Evolutionary conservation across 1,284 basidiomycete genomes (phyloP), one percentile per base, ranked within the genome.

Genomic region (Ganoderma resinaceum): DNA sequence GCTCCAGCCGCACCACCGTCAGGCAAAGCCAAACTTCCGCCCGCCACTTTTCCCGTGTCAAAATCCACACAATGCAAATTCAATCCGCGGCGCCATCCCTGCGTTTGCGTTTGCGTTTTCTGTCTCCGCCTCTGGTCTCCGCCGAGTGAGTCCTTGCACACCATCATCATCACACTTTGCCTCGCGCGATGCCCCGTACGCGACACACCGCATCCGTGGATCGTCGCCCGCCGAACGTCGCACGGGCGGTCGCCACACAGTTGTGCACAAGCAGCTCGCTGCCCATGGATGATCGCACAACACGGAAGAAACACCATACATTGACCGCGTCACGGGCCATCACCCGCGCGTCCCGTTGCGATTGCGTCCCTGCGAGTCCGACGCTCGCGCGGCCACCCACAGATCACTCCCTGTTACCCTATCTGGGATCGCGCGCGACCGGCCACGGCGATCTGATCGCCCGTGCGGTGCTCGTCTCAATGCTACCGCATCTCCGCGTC

Each of bases 161-260:
- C 2, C 20, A 46, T 46, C 43, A 23, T 23, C 46, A 49, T 14
- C 11, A 49, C 23, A 26, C 12, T 26, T 49, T 49, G 46, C 40
- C 40, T 42, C 40, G 16, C 20, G 43, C 43, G 18, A 16, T 11
- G 20, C n/a, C 49, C 26, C n/a, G n/a, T 55, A 18, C 52, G 16
- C 52, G 31, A 55, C 52, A 55, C 52, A 55, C 52, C 31, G 52
- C 52, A 55, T 55, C 11, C 52, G 31, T 55, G 29, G 52, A 55
- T 55, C 52, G 16, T 20, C 52, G 52, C 8, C 29, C 23, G 18
- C 52, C 29, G 52, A 55, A 55, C 9, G 29, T 33, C 52, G 52
- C 29, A 49, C n/a, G n/a, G n/a, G n/a, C n/a, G n/a, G n/a, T n/a
- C n/a, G n/a, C n/a, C n/a, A n/a, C n/a, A n/a, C n/a, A n/a, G n/a